phyloP scores from a whole-genome alignment of 2,329 filamentous ascomycete genomes.

The Aureobasidium sp. region DNA sequence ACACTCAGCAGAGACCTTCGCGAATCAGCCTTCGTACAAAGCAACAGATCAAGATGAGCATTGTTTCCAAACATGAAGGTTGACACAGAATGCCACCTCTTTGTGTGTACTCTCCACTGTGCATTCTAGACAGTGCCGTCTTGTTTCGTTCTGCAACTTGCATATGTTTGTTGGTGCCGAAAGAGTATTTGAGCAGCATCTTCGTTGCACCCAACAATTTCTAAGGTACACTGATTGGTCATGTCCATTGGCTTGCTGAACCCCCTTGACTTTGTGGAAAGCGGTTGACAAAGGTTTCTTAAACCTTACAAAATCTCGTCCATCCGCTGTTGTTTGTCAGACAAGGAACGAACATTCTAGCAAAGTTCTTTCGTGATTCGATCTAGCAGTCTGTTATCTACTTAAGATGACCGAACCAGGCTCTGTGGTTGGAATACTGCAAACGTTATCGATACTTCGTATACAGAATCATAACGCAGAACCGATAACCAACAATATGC shows the following conservation, averaged over 20 bases:
- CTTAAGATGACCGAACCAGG: not conserved
- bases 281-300: not conserved
- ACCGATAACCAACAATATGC: conserved; percentile 12
- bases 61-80: not conserved
- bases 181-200: not conserved
- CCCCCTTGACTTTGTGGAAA: not conserved
- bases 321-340: not conserved
- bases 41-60: not conserved
- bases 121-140: not conserved
- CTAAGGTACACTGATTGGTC: not conserved
- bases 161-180: not conserved
- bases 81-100: not conserved
- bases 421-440: not conserved
- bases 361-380: not conserved
- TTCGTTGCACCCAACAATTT: not conserved
- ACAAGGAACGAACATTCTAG: not conserved
- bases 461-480: not conserved
- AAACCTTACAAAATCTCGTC: not conserved
- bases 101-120: not conserved
- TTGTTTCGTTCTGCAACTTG: not conserved
- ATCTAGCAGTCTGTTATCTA: not conserved
- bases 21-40: not conserved
- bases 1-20: not conserved
- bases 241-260: not conserved
- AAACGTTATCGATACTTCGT: not conserved